phyloP scores from a whole-genome alignment of 306 rosid genomes.

The Glycine latifolia region DNA sequence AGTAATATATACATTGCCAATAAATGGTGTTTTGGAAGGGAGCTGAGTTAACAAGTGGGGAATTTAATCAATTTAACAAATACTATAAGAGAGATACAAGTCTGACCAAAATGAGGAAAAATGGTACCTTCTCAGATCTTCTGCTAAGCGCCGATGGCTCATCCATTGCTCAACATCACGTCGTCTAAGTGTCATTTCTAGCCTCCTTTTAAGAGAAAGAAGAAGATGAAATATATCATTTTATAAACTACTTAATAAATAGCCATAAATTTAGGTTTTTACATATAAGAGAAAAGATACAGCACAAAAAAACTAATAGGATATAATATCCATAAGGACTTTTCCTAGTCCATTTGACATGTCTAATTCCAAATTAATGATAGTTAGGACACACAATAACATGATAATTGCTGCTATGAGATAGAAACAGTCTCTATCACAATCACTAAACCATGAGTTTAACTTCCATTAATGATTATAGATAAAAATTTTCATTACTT shows the following conservation, averaged over 20 bases:
- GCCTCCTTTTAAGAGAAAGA: conserved; percentile 41
- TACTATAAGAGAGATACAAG: background rate
- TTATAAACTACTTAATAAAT: background rate
- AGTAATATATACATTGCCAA: background rate
- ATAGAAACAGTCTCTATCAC: no score
- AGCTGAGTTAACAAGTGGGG: background rate
- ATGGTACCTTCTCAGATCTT: conserved; percentile 35
- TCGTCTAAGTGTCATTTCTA: conserved; percentile 51
- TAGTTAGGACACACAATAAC: no score
- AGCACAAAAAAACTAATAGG: background rate
- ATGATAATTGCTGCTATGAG: no score
- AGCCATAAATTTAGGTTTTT: background rate
- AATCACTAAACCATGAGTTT: no score
- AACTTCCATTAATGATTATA: no score
- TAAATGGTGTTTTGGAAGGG: background rate
- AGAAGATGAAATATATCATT: conserved; percentile 22
- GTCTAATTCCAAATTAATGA: no score
- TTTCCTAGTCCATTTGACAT: no score
- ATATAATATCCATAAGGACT: background rate
- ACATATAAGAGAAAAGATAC: background rate
- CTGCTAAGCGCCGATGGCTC: conserved; percentile 47
- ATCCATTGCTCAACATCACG: conserved; percentile 55
- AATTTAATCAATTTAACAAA: conserved; percentile 5
- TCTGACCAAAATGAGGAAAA: conserved; percentile 26
- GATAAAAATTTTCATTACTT: no score